Conservation (phyloP, 805 yeast species). For the Candida cerambycidarum region DNA sequence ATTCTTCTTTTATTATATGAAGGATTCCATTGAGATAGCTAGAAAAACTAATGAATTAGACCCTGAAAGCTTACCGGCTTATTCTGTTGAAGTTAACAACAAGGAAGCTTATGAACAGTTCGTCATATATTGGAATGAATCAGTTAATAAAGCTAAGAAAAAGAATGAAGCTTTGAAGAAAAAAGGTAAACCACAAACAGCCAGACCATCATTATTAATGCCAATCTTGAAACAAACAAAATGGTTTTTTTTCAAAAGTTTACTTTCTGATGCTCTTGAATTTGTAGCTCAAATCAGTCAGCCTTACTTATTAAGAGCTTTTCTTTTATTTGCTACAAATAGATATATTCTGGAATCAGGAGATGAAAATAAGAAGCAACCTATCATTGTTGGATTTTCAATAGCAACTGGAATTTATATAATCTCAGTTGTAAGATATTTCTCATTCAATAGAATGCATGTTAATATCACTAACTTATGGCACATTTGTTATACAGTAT, state of each 20-base stretch:
- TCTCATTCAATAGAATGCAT: conserved; percentile 24
- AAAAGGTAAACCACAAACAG: conserved; percentile 17
- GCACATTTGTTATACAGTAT: conserved; percentile 19
- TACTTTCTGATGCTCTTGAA: conserved; percentile 13
- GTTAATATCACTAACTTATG: conserved; percentile 16
- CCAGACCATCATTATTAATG: conserved; percentile 13
- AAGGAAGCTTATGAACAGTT: conserved; percentile 21
- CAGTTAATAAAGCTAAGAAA: conserved; percentile 15
- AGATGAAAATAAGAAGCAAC: conserved; percentile 13
- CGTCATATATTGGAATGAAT: conserved; percentile 23
- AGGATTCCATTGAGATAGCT: conserved; percentile 9
- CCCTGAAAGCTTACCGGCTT: conserved; percentile 64
- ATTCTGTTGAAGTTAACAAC: conserved; percentile 15
- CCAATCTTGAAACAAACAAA: conserved; percentile 6
- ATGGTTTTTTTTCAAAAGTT: conserved; percentile 5
- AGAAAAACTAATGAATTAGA: conserved; percentile 10
- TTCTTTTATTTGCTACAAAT: conserved; percentile 15
- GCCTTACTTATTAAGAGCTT: conserved; percentile 15
- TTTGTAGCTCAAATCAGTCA: conserved; percentile 15
- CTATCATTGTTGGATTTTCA: conserved; percentile 26
- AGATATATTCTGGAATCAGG: conserved; percentile 5
- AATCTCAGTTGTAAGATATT: conserved; percentile 22
- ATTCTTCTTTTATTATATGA: conserved; percentile 11
- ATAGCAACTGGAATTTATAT: conserved; percentile 26
- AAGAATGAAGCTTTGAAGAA: conserved; percentile 11